Percentiles rank a stretch among this genome's conserved stretches.
These are phyloP conservation scores for Linum tenue DNA, from an alignment of 345 rosid genomes.

Conservation along the genomic window DNA sequence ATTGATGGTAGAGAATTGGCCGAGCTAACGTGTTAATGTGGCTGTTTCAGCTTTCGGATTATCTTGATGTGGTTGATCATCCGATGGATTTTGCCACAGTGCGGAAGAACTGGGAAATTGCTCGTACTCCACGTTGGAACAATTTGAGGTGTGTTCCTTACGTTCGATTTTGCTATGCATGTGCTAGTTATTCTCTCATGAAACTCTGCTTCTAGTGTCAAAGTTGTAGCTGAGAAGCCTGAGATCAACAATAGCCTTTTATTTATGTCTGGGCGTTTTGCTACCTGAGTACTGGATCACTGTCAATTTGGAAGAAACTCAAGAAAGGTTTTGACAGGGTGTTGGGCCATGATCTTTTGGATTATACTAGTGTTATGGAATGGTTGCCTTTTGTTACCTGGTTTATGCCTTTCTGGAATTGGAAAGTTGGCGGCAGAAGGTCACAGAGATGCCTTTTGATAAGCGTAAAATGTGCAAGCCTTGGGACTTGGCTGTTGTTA, in stretches of 20 bases:
- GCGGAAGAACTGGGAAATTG: slow-evolving; percentile 70
- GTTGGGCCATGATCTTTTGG: too few relatives aligned
- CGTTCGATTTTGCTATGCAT: slow-evolving; percentile 2
- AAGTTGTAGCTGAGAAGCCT: too few relatives aligned
- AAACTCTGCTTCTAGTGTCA: background rate
- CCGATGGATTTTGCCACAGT: slow-evolving; percentile 86
- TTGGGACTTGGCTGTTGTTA: background rate
- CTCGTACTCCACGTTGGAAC: slow-evolving; percentile 50
- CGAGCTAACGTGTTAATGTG: background rate
- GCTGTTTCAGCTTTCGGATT: slow-evolving; percentile 64
- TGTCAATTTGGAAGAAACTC: too few relatives aligned
- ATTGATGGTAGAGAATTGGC: background rate
- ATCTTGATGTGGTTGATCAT: slow-evolving; percentile 62
- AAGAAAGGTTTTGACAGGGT: too few relatives aligned
- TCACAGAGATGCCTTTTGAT: too few relatives aligned
- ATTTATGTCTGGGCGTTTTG: too few relatives aligned
- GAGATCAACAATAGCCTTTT: too few relatives aligned
- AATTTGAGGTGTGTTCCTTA: slow-evolving; percentile 54
- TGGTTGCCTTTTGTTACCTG: too few relatives aligned
- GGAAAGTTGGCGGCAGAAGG: too few relatives aligned
- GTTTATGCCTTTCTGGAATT: too few relatives aligned
- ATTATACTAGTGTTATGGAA: too few relatives aligned
- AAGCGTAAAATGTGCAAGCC: background rate
- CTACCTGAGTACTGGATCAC: too few relatives aligned
- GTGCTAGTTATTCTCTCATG: background rate